phyloP scores from a whole-genome alignment of 148 eudicot genomes.

The Spergularia bocconei region DNA sequence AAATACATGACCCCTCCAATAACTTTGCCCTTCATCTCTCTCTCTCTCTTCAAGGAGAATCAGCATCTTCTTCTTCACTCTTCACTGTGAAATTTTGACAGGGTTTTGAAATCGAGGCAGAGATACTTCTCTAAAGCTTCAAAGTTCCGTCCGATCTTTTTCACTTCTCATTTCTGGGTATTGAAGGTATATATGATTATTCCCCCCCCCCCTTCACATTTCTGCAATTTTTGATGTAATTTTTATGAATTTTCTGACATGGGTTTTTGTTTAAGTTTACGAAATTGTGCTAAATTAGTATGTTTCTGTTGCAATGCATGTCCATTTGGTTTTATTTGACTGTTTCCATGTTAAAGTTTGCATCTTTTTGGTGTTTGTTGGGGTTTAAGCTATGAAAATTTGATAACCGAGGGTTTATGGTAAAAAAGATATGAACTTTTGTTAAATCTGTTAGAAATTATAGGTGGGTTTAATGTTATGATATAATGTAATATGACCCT shows the following conservation, averaged over 20 bases:
- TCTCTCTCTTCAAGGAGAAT: slow-evolving; percentile 11
- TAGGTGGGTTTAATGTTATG: no score
- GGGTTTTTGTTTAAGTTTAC: not conserved
- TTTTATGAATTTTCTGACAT: not conserved
- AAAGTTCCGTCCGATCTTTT: not conserved
- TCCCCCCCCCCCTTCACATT: not conserved
- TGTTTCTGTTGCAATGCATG: not conserved
- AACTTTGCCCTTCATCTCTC: not conserved
- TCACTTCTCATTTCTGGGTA: slow-evolving; percentile 1
- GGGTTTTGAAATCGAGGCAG: not conserved
- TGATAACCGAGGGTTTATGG: no score
- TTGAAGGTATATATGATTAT: not conserved
- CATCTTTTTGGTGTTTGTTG: no score
- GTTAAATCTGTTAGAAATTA: no score
- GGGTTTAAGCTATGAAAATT: no score
- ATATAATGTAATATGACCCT: no score
- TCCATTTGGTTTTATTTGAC: not conserved
- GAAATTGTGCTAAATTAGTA: not conserved
- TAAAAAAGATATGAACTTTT: no score
- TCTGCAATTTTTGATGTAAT: no score
- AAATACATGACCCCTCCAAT: not conserved
- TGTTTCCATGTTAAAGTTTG: not conserved
- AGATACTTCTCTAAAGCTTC: not conserved
- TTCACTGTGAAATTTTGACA: not conserved
- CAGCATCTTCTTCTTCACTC: not conserved